Conservation (phyloP, 2,329 filamentous ascomycete genomes). For the Penicillium sp. region DNA sequence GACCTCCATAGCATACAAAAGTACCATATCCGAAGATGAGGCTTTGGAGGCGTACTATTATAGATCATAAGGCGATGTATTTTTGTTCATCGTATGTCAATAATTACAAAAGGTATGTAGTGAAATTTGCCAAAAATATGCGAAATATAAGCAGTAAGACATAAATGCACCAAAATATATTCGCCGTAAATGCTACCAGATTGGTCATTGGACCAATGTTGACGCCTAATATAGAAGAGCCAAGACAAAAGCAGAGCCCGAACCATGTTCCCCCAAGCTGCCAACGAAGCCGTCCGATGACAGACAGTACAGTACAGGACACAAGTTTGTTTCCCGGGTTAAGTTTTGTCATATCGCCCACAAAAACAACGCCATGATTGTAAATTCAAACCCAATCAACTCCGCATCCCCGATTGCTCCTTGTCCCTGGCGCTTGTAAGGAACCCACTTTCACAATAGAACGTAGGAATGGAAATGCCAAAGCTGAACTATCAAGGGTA, state of each 20-base stretch:
- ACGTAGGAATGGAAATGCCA: not conserved
- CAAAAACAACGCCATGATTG: not conserved
- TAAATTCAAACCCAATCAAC: not conserved
- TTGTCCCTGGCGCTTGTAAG: not conserved
- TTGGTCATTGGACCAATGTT: not conserved
- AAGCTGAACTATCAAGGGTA: not conserved
- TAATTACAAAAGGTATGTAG: not conserved
- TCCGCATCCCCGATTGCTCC: not conserved
- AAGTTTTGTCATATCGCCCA: not conserved
- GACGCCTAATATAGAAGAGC: not conserved
- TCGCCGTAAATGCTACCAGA: not conserved
- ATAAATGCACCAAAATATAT: not conserved
- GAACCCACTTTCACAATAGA: not conserved
- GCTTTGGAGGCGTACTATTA: not conserved
- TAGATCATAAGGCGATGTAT: too few relatives aligned
- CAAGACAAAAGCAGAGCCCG: conserved; percentile 1
- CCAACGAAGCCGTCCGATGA: not conserved
- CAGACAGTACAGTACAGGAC: not conserved
- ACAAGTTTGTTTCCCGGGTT: not conserved
- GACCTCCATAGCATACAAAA: not conserved
- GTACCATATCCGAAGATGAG: not conserved
- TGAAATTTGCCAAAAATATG: not conserved
- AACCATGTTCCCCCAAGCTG: not conserved
- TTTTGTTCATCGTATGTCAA: not conserved
- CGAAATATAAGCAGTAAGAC: not conserved